Conservation (phyloP, 768 basidiomycete species). For the Calocybe gangraenosa region DNA sequence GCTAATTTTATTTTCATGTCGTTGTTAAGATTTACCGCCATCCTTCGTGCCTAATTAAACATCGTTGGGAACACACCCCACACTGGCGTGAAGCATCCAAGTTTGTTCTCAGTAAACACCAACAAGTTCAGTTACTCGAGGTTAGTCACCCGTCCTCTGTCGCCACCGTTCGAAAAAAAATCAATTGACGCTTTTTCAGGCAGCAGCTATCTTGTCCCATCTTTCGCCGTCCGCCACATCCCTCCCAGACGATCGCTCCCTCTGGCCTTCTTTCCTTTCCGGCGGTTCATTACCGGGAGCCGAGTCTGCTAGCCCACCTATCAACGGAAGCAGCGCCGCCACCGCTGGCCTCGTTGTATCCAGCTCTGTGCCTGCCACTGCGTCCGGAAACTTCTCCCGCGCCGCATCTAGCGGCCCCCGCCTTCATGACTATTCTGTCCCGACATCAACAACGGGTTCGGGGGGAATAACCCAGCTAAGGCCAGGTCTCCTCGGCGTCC, state of each 20-base stretch:
- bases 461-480: conserved; percentile 54
- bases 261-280: conserved; percentile 85
- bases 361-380: conserved; percentile 52
- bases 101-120: conserved; percentile 90
- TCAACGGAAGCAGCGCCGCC: conserved; percentile 12
- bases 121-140: conserved; percentile 96
- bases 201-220: conserved; percentile 92
- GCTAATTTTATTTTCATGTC: neutral
- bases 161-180: neutral
- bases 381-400: conserved; percentile 20
- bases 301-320: conserved; percentile 19
- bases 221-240: conserved; percentile 67
- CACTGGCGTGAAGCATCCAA: conserved; percentile 94
- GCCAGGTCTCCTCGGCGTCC: conserved; percentile 47
- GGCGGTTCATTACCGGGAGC: conserved; percentile 63
- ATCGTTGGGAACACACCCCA: conserved; percentile 96
- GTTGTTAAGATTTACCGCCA: conserved; percentile 73
- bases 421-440: conserved; percentile 62
- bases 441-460: conserved; percentile 26
- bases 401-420: conserved; percentile 46
- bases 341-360: conserved; percentile 30
- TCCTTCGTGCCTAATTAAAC: conserved; percentile 93
- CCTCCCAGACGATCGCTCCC: conserved; percentile 88
- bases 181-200: conserved; percentile 36
- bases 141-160: conserved; percentile 30